Evolutionary conservation across 305 asterid genomes (phyloP), one percentile per base, ranked within the genome.

Genomic region (Andrographis paniculata): DNA sequence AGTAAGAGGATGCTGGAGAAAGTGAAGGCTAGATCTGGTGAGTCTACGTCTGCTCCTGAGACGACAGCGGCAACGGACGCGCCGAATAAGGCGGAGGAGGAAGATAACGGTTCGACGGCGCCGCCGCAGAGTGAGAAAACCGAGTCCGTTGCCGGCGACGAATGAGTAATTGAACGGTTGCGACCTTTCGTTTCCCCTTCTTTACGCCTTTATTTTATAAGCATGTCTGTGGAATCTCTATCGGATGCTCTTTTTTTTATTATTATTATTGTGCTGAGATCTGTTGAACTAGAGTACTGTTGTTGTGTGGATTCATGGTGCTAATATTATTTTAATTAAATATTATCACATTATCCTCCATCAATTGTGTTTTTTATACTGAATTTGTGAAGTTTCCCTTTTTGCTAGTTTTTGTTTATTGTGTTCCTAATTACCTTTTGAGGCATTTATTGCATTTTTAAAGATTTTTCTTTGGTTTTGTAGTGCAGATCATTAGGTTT

Each of bases 1-100:
- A 79, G 94, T 43, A 75, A 73, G 74, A 59, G 79, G 23, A 81
- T 84, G n/a, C n/a, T n/a, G n/a, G n/a, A n/a, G n/a, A n/a, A n/a
- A n/a, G n/a, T n/a, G n/a, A n/a, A n/a, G n/a, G n/a, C n/a, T n/a
- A n/a, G n/a, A n/a, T n/a, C n/a, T n/a, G n/a, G n/a, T n/a, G n/a
- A n/a, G n/a, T n/a, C n/a, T n/a, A n/a, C n/a, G n/a, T n/a, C n/a
- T n/a, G n/a, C n/a, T n/a, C n/a, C n/a, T n/a, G n/a, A n/a, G 17
- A 17, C 55, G 20, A n/a, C 28, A 28, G 19, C 62, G 51, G 19
- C 7, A 48, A 54, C 14, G 4, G 73, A 27, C 1, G 51, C 65
- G 51, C 59, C 67, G 44, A 60, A 6, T 21, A 65, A 70, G 69
- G 42, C 59, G 52, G 70, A 50, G 71, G 75, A 67, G 65, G 73